These are phyloP conservation scores for Lactarius hatsudake DNA, from an alignment of 768 basidiomycete species.

Conservation along the genomic window DNA sequence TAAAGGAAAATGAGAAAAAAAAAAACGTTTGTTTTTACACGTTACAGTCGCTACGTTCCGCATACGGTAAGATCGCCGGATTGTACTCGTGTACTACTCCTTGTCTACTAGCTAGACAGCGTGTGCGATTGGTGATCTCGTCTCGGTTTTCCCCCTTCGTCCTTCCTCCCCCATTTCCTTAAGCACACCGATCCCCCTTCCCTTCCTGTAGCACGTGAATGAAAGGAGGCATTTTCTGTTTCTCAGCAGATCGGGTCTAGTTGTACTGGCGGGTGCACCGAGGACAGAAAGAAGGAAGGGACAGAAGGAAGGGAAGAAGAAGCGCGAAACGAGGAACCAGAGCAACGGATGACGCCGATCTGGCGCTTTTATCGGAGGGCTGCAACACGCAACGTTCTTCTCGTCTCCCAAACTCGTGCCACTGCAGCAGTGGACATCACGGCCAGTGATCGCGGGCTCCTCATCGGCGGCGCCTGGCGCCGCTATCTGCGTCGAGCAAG, in stretches of 20 bases:
- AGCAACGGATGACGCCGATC: background rate
- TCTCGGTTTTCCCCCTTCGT: background rate
- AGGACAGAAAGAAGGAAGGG: background rate
- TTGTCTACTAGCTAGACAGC: too few relatives aligned
- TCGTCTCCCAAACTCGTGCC: background rate
- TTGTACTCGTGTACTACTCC: background rate
- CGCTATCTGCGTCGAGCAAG: constrained; percentile 1
- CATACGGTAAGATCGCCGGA: background rate
- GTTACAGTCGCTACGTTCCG: background rate
- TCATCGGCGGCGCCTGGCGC: background rate
- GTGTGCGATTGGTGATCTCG: background rate
- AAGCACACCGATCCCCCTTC: background rate
- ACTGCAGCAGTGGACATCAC: background rate
- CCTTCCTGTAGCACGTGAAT: background rate
- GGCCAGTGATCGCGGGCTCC: background rate
- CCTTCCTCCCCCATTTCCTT: background rate
- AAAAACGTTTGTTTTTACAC: background rate
- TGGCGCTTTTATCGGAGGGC: background rate
- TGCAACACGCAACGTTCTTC: background rate
- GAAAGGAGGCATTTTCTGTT: background rate
- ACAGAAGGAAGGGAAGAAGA: background rate
- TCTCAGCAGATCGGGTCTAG: background rate
- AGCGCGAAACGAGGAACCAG: background rate
- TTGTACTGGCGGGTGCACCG: background rate
- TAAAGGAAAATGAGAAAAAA: background rate